Evolutionary conservation across 2,329 filamentous ascomycete genomes (phyloP), one percentile per base, ranked within the genome.

Genomic region (Septoria petroselini): DNA sequence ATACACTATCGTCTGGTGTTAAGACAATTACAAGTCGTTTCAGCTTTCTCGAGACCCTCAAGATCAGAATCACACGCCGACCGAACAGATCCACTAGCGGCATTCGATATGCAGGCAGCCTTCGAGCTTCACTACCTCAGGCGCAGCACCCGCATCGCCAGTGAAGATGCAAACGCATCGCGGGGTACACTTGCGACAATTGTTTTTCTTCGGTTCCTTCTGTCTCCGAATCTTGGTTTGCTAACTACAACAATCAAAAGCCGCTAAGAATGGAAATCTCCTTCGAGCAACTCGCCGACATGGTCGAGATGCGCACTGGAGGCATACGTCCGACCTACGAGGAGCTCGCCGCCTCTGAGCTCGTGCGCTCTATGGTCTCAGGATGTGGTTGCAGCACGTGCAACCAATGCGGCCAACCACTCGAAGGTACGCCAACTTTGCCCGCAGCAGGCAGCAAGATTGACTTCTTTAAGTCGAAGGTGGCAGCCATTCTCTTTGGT

Each of bases 51-150:
- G 23, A 27, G 5, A 27, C 5, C 23, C 23, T 27, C 23, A 27
- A 27, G 23, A 27, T 27, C 23, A 9, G 5, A 27, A 9, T 27
- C 5, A 9, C 23, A 15, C 14, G 5, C 30, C 5, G 30, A 12
- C 30, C 30, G 4, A 5, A 15, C 11, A 33, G n/a, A 4, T 15
- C 30, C 11, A 41, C 27, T 33, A 25, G 30, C 33, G 25, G 19
- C 41, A 33, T 33, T 33, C n/a, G n/a, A n/a, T n/a, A 43, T 43
- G 41, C 41, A 43, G 27, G 41, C 18, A 43, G 25, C 41, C 41
- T 31, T 31, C 14, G 18, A 23, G 37, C 37, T 40, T n/a, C 37
- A 40, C 37, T 25, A n/a, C 15, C 14, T n/a, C 37, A 40, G 14
- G 14, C 17, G 7, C 21, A 9, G 25, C 37, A 27, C 11, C 18